A percentile compares a stretch with the other conserved stretches of the same genome.
phyloP scores from a whole-genome alignment of 164 flowering plant genomes.

The Cinnamomum micranthum region DNA sequence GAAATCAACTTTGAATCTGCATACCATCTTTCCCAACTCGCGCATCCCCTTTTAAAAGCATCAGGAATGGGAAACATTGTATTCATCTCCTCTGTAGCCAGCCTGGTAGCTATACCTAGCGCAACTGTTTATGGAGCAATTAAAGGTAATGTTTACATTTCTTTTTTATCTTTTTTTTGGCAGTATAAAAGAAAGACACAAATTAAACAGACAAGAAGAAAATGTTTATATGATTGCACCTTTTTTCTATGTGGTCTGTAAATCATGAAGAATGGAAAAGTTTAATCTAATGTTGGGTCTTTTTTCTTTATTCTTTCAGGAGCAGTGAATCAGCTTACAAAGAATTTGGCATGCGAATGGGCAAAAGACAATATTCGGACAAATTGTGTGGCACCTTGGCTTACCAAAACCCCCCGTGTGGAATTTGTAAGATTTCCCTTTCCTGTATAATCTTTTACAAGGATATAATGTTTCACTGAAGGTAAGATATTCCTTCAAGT shows the following conservation, averaged over 20 bases:
- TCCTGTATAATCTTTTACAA: not conserved
- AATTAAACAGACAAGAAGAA: too few relatives aligned
- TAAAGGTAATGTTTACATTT: conserved; percentile 29
- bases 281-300: not conserved
- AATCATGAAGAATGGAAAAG: not conserved
- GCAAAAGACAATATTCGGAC: conserved; percentile 71
- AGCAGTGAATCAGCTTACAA: conserved; percentile 70
- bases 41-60: conserved; percentile 48
- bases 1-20: conserved; percentile 44
- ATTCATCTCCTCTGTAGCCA: conserved; percentile 41
- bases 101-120: conserved; percentile 16
- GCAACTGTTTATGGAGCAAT: conserved; percentile 36
- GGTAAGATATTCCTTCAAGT: too few relatives aligned
- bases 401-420: conserved; percentile 55
- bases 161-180: too few relatives aligned
- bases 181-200: too few relatives aligned
- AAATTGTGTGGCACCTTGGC: conserved; percentile 69
- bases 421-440: conserved; percentile 36
- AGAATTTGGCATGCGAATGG: conserved; percentile 81
- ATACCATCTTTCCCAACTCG: conserved; percentile 47
- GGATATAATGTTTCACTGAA: too few relatives aligned
- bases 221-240: too few relatives aligned
- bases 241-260: not conserved
- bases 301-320: conserved; percentile 26
- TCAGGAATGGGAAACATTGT: conserved; percentile 43